phyloP scores from a whole-genome alignment of 2,329 filamentous ascomycete species.

The Neoscytalidium dimidiatum region DNA sequence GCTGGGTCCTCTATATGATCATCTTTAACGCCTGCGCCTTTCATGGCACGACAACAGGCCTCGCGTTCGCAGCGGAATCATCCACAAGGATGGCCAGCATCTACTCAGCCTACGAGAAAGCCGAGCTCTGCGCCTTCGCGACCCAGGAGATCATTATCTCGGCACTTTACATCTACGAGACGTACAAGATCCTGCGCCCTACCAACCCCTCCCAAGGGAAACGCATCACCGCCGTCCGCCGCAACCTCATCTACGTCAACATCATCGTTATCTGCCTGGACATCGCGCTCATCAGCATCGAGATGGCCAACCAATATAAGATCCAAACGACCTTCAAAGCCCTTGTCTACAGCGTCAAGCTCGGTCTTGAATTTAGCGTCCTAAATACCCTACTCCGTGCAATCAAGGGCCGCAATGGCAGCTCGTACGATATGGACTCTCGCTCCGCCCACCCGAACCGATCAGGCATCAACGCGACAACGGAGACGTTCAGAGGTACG shows the following conservation, averaged over 20 bases:
- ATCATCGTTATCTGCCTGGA: slow-evolving; percentile 40
- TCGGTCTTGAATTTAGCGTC: slow-evolving; percentile 2
- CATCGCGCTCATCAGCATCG: slow-evolving; percentile 33
- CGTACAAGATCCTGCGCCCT: not conserved
- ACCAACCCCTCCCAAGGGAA: slow-evolving; percentile 12
- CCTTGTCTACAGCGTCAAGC: slow-evolving; percentile 7
- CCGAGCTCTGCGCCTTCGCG: slow-evolving; percentile 47
- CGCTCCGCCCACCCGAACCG: not conserved
- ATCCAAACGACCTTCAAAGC: slow-evolving; percentile 3
- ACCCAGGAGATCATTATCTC: slow-evolving; percentile 40
- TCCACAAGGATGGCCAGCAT: slow-evolving; percentile 34
- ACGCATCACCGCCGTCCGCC: slow-evolving; percentile 28
- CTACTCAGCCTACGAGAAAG: slow-evolving; percentile 47
- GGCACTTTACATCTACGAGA: slow-evolving; percentile 5
- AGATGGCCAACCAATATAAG: slow-evolving; percentile 6
- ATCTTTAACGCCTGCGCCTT: slow-evolving; percentile 56
- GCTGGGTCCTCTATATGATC: slow-evolving; percentile 59
- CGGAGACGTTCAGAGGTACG: not conserved
- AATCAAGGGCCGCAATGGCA: not conserved
- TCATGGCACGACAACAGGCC: slow-evolving; percentile 56
- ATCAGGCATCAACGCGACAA: not conserved
- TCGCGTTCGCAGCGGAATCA: slow-evolving; percentile 56
- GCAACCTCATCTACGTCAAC: slow-evolving; percentile 40
- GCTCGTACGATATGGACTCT: not conserved
- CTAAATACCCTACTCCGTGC: not conserved